Percentiles rank a stretch among this genome's conserved stretches.
Evolutionary conservation across 2,329 filamentous ascomycete species (phyloP).

Genomic region (Sporothrix inflata): DNA sequence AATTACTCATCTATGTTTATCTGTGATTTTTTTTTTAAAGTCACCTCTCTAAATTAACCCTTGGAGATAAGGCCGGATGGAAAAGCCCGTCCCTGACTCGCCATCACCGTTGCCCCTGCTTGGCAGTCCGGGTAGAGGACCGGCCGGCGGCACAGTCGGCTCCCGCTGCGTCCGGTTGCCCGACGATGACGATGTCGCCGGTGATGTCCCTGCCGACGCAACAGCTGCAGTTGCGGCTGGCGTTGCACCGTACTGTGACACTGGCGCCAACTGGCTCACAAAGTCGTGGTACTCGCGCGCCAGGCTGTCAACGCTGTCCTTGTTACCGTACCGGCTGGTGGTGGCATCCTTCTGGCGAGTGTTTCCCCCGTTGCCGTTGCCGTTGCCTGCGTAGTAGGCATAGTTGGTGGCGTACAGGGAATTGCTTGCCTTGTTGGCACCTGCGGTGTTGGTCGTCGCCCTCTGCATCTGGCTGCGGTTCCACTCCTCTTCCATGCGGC

Average conservation of each 20-base stretch:
- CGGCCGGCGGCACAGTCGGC: neutral
- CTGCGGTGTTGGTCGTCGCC: neutral
- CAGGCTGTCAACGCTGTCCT: conserved; percentile 26
- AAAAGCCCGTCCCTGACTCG: neutral
- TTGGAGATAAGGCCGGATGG: neutral
- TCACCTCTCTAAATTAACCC: neutral
- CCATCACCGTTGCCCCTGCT: neutral
- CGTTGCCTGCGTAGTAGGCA: conserved; percentile 2
- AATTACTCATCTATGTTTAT: neutral
- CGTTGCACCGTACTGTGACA: conserved; percentile 11
- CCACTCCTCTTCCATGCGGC: conserved; percentile 25
- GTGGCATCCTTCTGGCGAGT: neutral
- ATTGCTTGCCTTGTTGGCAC: neutral
- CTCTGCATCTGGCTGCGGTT: conserved; percentile 17
- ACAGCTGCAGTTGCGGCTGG: neutral
- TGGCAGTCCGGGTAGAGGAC: conserved; percentile 13
- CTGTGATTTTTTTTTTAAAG: neutral
- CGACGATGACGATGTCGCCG: neutral
- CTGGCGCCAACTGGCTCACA: conserved; percentile 27
- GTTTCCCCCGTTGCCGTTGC: neutral
- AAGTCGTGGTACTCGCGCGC: conserved; percentile 29
- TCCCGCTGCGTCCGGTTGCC: neutral
- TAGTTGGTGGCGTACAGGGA: conserved; percentile 17
- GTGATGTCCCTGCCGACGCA: neutral
- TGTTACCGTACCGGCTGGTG: conserved; percentile 14